Evolutionary conservation across 805 yeast genomes (phyloP), one percentile per base, ranked within the genome.

Genomic region (Candida awuae): DNA sequence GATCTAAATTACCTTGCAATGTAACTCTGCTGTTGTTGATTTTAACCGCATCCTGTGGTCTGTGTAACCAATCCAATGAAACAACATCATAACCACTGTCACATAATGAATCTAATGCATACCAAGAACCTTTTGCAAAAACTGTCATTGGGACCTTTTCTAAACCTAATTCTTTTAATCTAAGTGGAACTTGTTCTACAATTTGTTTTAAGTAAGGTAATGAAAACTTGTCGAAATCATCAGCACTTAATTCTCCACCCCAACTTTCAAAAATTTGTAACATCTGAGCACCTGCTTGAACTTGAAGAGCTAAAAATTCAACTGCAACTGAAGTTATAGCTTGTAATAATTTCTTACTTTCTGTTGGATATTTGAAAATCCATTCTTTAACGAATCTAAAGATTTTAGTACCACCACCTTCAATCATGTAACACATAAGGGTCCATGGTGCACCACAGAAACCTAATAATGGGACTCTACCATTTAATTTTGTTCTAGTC

Each of bases 401-500:
- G 70, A 90, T 70, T 56, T 84, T 84, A 6, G 96, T 80, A 14
- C 97, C 95, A 49, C 94, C 95, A 37, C 98, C 98, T 63, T 92
- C 98, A 44, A 87, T 78, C 96, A 92, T 92, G 65, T 92, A 92
- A 27, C 88, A 95, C 66, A 92, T 70, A 44, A 92, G 66, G 10
- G 98, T 92, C 96, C 97, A 92, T 41, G 98, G 98, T 8, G 95
- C 96, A 39, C 98, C 98, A 50, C 87, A 84, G 63, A 92, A 92
- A 3, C 98, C 98, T 37, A 92, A 70, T 45, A 92, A 67, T 21
- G 98, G 98, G 10, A 88, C 97, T 53, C 94, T 74, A 36, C 98
- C 98, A 30, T 78, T 64, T 44, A 92, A 71, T 54, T 84, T 85
- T 47, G 69, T 69, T 61, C 98, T 74, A n/a, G 98, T 92, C 47